These are phyloP conservation scores for Russula dissimulans DNA, from an alignment of 768 basidiomycete species.

Conservation along the genomic window DNA sequence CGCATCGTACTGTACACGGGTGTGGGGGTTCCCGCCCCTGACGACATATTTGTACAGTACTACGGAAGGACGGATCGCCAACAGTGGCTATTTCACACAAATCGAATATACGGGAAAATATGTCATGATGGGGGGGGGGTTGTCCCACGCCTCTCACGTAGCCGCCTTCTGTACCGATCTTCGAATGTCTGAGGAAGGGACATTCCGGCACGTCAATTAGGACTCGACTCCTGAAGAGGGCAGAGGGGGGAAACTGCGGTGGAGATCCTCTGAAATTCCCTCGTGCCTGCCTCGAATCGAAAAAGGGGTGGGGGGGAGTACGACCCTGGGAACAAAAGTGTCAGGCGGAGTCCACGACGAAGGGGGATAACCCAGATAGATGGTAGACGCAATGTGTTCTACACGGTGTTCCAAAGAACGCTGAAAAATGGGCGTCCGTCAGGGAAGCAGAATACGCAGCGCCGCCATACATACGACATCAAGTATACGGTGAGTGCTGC, in stretches of 20 bases:
- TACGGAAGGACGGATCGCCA: background rate
- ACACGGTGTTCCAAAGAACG: slow-evolving; percentile 12
- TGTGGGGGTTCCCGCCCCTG: background rate
- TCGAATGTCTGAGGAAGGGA: background rate
- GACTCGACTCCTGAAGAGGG: background rate
- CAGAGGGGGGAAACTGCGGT: slow-evolving; percentile 1
- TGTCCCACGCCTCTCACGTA: background rate
- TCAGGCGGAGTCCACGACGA: slow-evolving; percentile 1
- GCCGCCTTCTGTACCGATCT: background rate
- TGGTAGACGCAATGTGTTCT: slow-evolving; percentile 4
- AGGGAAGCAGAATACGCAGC: background rate
- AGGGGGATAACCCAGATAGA: background rate
- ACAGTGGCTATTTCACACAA: background rate
- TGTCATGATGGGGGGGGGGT: background rate
- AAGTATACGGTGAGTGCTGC: background rate
- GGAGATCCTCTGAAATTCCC: slow-evolving; percentile 4
- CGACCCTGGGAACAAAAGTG: background rate
- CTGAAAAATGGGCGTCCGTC: slow-evolving; percentile 10
- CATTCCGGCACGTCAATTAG: slow-evolving; percentile 10
- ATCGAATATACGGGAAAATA: background rate
- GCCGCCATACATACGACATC: background rate
- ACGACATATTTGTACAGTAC: background rate
- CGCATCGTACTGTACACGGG: background rate
- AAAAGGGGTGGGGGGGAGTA: background rate
- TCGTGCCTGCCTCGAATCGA: slow-evolving; percentile 1